Percentiles rank a stretch among this genome's conserved stretches.
These are phyloP conservation scores for Pyrenochaeta sp. DNA, from an alignment of 2,329 filamentous ascomycete genomes.

Conservation along the genomic window DNA sequence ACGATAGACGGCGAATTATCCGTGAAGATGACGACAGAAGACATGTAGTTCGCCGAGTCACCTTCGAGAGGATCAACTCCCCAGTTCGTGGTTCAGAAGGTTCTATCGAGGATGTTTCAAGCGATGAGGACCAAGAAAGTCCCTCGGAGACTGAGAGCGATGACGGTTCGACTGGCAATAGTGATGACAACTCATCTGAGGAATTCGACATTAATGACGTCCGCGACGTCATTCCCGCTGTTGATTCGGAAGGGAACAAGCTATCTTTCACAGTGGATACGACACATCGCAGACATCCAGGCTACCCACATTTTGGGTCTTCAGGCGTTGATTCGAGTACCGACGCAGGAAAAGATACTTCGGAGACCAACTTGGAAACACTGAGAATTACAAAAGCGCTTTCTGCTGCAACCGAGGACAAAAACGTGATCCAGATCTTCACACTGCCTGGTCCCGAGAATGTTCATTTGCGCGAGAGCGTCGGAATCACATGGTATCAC, in stretches of 20 bases:
- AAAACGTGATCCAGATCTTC: constrained; percentile 29
- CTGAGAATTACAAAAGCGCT: constrained; percentile 35
- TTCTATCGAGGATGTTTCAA: background rate
- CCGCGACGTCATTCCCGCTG: constrained; percentile 11
- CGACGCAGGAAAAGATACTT: background rate
- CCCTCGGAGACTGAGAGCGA: background rate
- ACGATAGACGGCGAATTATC: background rate
- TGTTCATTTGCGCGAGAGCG: constrained; percentile 3
- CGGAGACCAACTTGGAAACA: constrained; percentile 25
- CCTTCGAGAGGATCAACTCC: background rate
- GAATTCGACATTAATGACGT: too few species aligned
- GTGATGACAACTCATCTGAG: background rate
- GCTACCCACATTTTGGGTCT: too few species aligned
- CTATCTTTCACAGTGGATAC: constrained; percentile 31
- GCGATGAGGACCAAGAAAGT: background rate
- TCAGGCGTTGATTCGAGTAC: too few species aligned
- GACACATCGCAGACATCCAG: constrained; percentile 1
- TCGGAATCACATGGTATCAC: constrained; percentile 37
- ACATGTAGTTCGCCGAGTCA: background rate
- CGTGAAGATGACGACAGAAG: background rate
- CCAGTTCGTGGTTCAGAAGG: background rate
- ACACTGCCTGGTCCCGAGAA: constrained; percentile 31
- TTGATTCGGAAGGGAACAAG: constrained; percentile 31
- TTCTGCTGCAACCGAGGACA: constrained; percentile 16
- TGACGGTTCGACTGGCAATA: background rate